Conservation (phyloP, 108 stramenopile species). For the Nitzschia putrida region DNA sequence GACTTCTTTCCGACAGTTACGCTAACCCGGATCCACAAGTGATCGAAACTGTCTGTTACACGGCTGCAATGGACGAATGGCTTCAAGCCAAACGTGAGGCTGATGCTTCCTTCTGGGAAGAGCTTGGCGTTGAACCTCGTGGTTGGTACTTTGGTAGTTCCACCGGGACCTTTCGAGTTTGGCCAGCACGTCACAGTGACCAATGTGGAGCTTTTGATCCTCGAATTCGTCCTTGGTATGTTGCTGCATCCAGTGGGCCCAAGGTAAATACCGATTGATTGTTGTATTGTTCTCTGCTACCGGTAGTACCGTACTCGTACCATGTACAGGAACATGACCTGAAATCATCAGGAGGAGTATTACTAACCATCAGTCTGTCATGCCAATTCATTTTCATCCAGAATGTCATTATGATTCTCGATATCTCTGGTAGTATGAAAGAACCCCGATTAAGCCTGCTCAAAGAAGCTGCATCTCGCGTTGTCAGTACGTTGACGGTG, state of each 20-base stretch:
- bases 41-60: neutral
- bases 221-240: conserved; percentile 69
- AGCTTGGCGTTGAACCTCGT: conserved; percentile 36
- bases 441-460: conserved; percentile 31
- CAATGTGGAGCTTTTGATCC: conserved; percentile 60
- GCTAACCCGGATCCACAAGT: neutral
- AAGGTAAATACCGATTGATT: too few relatives aligned
- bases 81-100: neutral
- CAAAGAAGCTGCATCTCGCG: conserved; percentile 42
- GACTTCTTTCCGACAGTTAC: neutral
- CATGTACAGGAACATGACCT: too few relatives aligned
- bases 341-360: too few relatives aligned
- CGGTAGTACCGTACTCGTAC: too few relatives aligned
- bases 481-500: conserved; percentile 49
- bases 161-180: conserved; percentile 59
- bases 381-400: too few relatives aligned
- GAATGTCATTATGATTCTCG: conserved; percentile 65
- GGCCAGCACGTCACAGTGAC: conserved; percentile 44
- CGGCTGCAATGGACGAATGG: neutral
- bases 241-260: conserved; percentile 58
- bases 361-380: too few relatives aligned
- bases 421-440: conserved; percentile 57
- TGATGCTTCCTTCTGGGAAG: neutral
- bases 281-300: too few relatives aligned
- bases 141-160: conserved; percentile 54